Evolutionary conservation across 306 rosid genomes (phyloP).

Genomic region (Canavalia ensiformis): DNA sequence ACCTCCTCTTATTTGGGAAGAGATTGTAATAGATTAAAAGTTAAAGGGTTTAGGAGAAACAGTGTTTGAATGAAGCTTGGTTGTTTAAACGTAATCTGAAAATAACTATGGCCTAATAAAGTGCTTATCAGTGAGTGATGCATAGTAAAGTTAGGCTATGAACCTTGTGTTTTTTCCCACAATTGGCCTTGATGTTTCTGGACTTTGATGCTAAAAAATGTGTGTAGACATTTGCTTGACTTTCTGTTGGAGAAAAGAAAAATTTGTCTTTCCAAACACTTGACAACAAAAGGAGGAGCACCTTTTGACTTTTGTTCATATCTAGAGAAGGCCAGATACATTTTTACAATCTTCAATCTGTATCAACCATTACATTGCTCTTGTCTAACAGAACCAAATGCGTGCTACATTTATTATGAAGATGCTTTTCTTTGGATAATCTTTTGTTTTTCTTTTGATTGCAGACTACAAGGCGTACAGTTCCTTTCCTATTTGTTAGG

Average conservation of each 20-base stretch:
- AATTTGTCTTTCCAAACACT: background rate
- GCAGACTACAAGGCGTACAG: conserved; percentile 90
- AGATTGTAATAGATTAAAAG: background rate
- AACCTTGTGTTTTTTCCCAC: background rate
- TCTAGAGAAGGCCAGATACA: conserved; percentile 11
- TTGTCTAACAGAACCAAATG: conserved; percentile 2
- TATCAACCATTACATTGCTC: conserved; percentile 26
- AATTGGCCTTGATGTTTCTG: conserved; percentile 1
- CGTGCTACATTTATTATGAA: conserved; percentile 5
- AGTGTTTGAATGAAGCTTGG: conserved; percentile 34
- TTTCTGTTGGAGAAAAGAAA: background rate
- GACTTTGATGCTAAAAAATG: conserved; percentile 12
- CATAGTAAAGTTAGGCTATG: background rate
- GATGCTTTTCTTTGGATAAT: conserved; percentile 21
- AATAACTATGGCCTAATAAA: conserved; percentile 9
- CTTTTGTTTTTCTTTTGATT: conserved; percentile 41
- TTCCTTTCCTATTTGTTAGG: conserved; percentile 97
- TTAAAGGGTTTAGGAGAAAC: conserved; percentile 13
- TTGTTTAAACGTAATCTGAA: conserved; percentile 24
- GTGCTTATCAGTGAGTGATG: conserved; percentile 18
- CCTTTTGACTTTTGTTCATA: conserved; percentile 34
- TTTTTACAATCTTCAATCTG: conserved; percentile 33
- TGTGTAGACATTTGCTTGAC: conserved; percentile 13
- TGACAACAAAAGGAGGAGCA: background rate
- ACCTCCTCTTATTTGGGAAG: conserved; percentile 25